Base-by-base conservation (phyloP, 805 yeast species). In the Candida schatavii region DNA sequence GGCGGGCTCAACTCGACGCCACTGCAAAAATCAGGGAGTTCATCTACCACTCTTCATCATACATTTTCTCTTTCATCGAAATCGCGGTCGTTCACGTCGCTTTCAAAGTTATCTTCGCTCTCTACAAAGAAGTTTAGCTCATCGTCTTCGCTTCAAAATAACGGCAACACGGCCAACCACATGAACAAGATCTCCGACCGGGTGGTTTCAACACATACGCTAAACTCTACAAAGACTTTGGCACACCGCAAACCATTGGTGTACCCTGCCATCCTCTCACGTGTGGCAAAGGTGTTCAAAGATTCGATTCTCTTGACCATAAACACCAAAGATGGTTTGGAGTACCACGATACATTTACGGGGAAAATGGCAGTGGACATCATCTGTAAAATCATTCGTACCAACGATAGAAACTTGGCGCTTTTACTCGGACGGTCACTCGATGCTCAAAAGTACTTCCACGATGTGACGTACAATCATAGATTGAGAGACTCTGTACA, bases 391-490 rank as follows among this genome's bases (percentile, higher is more conserved):
- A 85, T 93, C 40, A 83, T 91, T 39, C 74, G 95, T 50, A 91
- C 97, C 1, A 85, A 88, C 6, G 99, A 93, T 61, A 74, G 99
- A 45, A 90, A 89, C 52, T 66, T 93, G 53, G 98, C 98, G 0
- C 67, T 93, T 36, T 68, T 93, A 26, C 66, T 93, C 38, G 99
- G 98, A 22, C 74, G 99, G 48, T 83, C 97, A 0, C 68, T 93
- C 42, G 98, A 93, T 64, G 95, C 97, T 1, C 98, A 93, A 54
- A 87, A 87, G 59, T 79, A 88, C 43, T 89, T 93, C 63, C 96
- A 88, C 57, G 99, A 93, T 65, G 97, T 90, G 20, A 86, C 97
- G 0, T 91, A 91, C 63, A 95, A 89, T 53, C 98, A 90, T 59
- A 74, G 97, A 37, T 71, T 93, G 41, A 74, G 99, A 49, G 99